Conservation (phyloP, 345 rosid genomes). For the Microthlaspi erraticum region DNA sequence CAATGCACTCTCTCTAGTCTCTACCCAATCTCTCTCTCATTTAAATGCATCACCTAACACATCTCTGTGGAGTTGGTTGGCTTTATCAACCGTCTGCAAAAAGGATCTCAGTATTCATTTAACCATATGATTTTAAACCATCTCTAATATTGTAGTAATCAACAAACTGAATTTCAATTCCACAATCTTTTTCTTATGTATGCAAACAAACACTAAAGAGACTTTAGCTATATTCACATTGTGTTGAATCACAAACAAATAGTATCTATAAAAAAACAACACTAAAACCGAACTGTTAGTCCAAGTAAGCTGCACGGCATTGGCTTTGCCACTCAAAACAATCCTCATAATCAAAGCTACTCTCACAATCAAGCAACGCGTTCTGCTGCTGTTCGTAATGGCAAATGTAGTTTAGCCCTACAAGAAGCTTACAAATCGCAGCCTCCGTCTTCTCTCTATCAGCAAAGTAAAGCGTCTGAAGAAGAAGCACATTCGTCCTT, state of each 20-base stretch:
- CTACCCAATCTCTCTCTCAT: slow-evolving; percentile 27
- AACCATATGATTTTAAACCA: slow-evolving; percentile 15
- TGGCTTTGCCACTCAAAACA: slow-evolving; percentile 93
- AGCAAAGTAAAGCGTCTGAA: slow-evolving; percentile 87
- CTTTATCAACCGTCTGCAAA: slow-evolving; percentile 7
- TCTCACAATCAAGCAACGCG: slow-evolving; percentile 83
- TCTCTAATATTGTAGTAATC: background rate
- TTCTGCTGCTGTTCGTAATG: slow-evolving; percentile 91
- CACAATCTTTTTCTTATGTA: slow-evolving; percentile 18
- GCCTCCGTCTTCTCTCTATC: slow-evolving; percentile 86
- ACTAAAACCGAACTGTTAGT: slow-evolving; percentile 16
- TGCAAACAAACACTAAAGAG: slow-evolving; percentile 24
- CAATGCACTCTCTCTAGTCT: slow-evolving; percentile 36
- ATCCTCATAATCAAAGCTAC: slow-evolving; percentile 95
- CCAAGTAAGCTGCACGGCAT: slow-evolving; percentile 45
- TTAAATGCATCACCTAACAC: slow-evolving; percentile 39
- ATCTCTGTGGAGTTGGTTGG: slow-evolving; percentile 22
- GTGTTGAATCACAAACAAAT: slow-evolving; percentile 35
- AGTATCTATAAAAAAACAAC: slow-evolving; percentile 32
- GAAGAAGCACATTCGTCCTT: slow-evolving; percentile 79
- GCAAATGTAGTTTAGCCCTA: slow-evolving; percentile 92
- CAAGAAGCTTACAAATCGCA: slow-evolving; percentile 79
- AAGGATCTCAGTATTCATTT: background rate
- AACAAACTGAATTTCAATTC: slow-evolving; percentile 3
- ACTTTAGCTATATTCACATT: slow-evolving; percentile 40